Percentiles rank a stretch among this genome's conserved stretches.
Evolutionary conservation across 1,284 basidiomycete species (phyloP).

Genomic region (Apiotrichum akiyoshidainum): DNA sequence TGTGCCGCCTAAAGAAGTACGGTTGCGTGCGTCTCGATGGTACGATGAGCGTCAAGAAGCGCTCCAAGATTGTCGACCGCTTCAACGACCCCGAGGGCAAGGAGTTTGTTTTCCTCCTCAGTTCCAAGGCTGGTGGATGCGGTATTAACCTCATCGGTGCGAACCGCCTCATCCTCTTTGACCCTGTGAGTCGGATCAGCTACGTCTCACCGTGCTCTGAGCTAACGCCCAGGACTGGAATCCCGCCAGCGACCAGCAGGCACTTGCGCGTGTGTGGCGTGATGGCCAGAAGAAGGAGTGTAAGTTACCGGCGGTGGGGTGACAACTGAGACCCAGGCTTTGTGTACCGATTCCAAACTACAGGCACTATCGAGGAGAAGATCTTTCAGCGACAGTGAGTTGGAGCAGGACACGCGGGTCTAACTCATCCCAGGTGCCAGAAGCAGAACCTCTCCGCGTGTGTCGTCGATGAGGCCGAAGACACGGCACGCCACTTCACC

Average conservation of each 20-base stretch:
- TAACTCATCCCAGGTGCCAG: slow-evolving; percentile 59
- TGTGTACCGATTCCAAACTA: slow-evolving; percentile 96
- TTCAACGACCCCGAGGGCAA: slow-evolving; percentile 96
- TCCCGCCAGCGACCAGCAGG: slow-evolving; percentile 97
- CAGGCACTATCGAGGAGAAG: slow-evolving; percentile 98
- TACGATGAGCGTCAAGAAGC: slow-evolving; percentile 87
- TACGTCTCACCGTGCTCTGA: neutral
- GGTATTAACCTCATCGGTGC: slow-evolving; percentile 98
- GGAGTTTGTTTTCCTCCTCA: slow-evolving; percentile 93
- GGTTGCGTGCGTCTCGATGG: slow-evolving; percentile 91
- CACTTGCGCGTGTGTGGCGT: slow-evolving; percentile 97
- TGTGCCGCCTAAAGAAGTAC: slow-evolving; percentile 85
- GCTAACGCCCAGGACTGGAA: slow-evolving; percentile 75
- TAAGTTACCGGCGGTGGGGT: slow-evolving; percentile 48
- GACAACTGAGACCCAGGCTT: slow-evolving; percentile 62
- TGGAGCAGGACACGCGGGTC: neutral
- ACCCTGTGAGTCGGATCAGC: slow-evolving; percentile 65
- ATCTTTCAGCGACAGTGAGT: slow-evolving; percentile 82
- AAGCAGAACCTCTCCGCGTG: slow-evolving; percentile 96
- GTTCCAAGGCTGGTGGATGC: slow-evolving; percentile 95
- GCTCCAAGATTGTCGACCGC: slow-evolving; percentile 93
- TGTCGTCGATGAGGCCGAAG: slow-evolving; percentile 95
- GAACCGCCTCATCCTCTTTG: slow-evolving; percentile 91
- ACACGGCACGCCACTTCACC: slow-evolving; percentile 93
- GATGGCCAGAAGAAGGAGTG: slow-evolving; percentile 99